Evolutionary conservation across 345 rosid genomes (phyloP).

Genomic region (Eutrema japonicum): DNA sequence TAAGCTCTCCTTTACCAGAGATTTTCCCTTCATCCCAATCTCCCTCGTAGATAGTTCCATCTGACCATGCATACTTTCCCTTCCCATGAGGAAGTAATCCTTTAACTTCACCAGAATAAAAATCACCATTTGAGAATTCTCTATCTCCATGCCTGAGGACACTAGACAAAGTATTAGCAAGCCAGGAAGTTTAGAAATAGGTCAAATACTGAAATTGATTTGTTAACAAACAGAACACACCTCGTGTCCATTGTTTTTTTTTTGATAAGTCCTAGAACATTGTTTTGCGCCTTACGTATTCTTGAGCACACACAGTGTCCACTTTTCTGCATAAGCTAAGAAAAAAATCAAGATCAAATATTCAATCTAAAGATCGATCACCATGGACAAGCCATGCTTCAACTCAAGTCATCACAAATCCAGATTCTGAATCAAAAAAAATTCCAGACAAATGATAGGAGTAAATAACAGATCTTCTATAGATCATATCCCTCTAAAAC

Average conservation of each 20-base stretch:
- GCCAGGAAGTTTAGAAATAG: background rate
- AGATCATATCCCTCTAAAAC: background rate
- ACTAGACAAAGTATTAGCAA: slow-evolving; percentile 32
- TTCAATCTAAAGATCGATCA: background rate
- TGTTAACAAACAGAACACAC: slow-evolving; percentile 24
- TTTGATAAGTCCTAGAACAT: slow-evolving; percentile 18
- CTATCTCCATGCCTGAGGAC: slow-evolving; percentile 52
- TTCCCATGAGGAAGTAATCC: slow-evolving; percentile 73
- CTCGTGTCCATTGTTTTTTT: too few relatives aligned
- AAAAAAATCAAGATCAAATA: slow-evolving; percentile 10
- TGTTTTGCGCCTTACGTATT: background rate
- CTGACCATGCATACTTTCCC: slow-evolving; percentile 78
- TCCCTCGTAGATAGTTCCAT: slow-evolving; percentile 76
- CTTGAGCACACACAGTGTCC: slow-evolving; percentile 26
- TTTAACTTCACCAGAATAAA: slow-evolving; percentile 62
- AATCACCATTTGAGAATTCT: slow-evolving; percentile 69
- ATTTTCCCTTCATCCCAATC: slow-evolving; percentile 89
- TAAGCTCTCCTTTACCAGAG: slow-evolving; percentile 73
- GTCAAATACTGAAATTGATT: background rate
- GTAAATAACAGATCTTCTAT: background rate
- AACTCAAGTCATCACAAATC: slow-evolving; percentile 16
- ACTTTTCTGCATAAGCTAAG: slow-evolving; percentile 27
- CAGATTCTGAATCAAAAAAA: background rate
- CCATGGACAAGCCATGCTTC: slow-evolving; percentile 1
- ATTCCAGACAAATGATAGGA: background rate